Base-by-base conservation (phyloP, 306 rosid genomes). In the Amphicarpaea edgeworthii region DNA sequence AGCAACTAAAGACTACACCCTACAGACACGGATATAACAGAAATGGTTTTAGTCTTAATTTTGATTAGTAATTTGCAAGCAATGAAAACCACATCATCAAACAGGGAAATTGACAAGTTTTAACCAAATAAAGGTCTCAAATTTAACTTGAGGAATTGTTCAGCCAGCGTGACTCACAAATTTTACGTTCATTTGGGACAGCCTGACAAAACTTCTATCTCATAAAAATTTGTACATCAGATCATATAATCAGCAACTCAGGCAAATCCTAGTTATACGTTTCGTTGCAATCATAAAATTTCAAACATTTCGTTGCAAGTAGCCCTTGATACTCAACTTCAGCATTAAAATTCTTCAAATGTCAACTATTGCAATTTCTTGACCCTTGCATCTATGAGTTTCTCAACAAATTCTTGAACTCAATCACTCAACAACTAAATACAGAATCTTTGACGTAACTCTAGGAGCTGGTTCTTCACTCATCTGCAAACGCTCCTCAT, bases 281-380 rank as follows among this genome's bases (percentile, higher is more conserved):
- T 64, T 16, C 47, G 70, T 62, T 72, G 77, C 62, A 77, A 77
- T 59, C 68, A 87, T 75, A 82, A 38, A 79, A 79, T 64, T 41
- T 62, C 79, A 63, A 34, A 34, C 34, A 5, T 42, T 77, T 61
- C 57, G 79, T 62, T 42, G 68, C 78, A 81, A 55, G 6, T 79
- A 71, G 4, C 67, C 77, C 67, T 58, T 47, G 73, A 77, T 68
- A 80, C 50, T 81, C 70, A 68, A 62, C 41, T 58, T 64, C 32
- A 30, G 51, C 81, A 53, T 72, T 74, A 30, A 64, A 77, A 61
- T 59, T 34, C 81, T 50, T 79, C 53, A 72, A 59, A 76, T 49
- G 78, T 76, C 70, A 82, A 82, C 37, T 46, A 76, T 49, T 70
- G 51, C 53, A 53, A 55, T 58, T 79, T 70, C 45, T 15, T 60